Evolutionary conservation across 164 flowering plant species (phyloP).

Genomic region (Liriodendron chinense): DNA sequence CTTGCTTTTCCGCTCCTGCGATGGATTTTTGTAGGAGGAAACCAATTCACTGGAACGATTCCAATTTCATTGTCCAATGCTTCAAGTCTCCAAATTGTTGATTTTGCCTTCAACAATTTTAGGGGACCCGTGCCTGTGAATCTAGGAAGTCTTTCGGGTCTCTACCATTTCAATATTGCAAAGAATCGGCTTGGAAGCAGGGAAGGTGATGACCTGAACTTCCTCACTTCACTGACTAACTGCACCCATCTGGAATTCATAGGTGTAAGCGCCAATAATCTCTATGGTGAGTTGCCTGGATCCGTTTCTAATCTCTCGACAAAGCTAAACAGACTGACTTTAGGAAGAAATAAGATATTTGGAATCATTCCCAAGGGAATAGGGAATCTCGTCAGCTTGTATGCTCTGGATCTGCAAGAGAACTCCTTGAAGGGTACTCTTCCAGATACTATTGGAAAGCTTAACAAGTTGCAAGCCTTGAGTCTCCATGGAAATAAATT

Average conservation of each 20-base stretch:
- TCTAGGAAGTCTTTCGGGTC: not conserved
- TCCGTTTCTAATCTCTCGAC: constrained; percentile 1
- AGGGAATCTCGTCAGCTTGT: not conserved
- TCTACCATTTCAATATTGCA: not conserved
- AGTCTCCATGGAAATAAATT: not conserved
- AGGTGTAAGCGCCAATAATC: not conserved
- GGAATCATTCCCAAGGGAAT: not conserved
- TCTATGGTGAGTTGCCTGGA: not conserved
- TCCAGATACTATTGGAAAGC: not conserved
- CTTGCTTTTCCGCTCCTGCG: constrained; percentile 25
- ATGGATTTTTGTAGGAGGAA: not conserved
- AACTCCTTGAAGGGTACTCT: not conserved
- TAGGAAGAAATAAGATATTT: not conserved
- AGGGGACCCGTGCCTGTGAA: constrained; percentile 2
- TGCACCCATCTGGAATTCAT: not conserved
- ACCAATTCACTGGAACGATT: not conserved
- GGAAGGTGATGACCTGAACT: not conserved
- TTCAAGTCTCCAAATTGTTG: not conserved
- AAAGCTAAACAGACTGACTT: not conserved
- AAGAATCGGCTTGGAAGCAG: not conserved
- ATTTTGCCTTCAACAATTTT: not conserved
- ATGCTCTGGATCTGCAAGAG: not conserved
- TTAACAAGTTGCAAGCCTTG: not conserved
- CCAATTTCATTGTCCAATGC: constrained; percentile 10
- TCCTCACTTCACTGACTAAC: not conserved